These are phyloP conservation scores for Xylaria nigripes DNA, from an alignment of 495 filamentous ascomycete genomes.

Conservation along the genomic window DNA sequence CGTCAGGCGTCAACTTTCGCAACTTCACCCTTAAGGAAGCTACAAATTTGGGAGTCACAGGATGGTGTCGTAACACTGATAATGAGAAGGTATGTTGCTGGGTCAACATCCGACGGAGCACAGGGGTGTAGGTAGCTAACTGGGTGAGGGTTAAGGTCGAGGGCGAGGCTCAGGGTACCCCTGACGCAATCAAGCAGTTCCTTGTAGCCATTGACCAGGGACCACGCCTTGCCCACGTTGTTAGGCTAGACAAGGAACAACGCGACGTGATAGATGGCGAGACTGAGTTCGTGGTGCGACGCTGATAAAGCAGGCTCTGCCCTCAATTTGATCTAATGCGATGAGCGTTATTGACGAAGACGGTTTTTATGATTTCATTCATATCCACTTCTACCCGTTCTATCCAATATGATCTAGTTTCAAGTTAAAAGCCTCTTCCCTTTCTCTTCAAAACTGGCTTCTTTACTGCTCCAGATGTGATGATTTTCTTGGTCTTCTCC, in stretches of 20 bases:
- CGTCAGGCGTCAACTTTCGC: slow-evolving; percentile 64
- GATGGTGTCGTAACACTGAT: slow-evolving; percentile 69
- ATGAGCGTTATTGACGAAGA: not conserved
- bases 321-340: not conserved
- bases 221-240: slow-evolving; percentile 57
- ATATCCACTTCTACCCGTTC: not conserved
- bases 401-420: not conserved
- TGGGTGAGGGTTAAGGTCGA: slow-evolving; percentile 54
- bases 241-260: slow-evolving; percentile 60
- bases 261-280: slow-evolving; percentile 56
- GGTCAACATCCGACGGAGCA: not conserved
- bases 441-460: slow-evolving; percentile 52
- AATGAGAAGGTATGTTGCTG: slow-evolving; percentile 53
- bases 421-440: slow-evolving; percentile 43
- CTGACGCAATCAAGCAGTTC: slow-evolving; percentile 55
- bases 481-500: slow-evolving; percentile 44
- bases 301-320: slow-evolving; percentile 13
- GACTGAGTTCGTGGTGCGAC: slow-evolving; percentile 49
- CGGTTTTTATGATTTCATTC: not conserved
- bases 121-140: not conserved
- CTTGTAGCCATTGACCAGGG: slow-evolving; percentile 71
- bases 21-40: slow-evolving; percentile 69
- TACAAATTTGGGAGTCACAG: slow-evolving; percentile 54
- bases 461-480: slow-evolving; percentile 49
- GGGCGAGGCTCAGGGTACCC: slow-evolving; percentile 77